phyloP scores from a whole-genome alignment of 345 rosid species.

The Eucalyptus albens region DNA sequence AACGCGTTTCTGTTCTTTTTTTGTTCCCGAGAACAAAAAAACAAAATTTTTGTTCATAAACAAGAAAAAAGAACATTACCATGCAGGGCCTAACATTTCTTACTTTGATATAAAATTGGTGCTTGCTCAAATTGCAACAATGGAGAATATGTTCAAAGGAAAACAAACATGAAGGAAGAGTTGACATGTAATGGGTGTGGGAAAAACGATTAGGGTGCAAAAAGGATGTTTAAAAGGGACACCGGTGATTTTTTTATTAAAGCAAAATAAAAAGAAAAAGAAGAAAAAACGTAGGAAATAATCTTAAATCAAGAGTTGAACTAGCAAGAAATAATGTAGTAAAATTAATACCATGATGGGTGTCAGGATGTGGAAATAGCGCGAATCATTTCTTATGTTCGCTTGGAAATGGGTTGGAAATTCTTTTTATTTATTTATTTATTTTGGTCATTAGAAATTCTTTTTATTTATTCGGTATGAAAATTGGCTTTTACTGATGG shows the following conservation, averaged over 20 bases:
- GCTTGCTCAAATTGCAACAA: no score
- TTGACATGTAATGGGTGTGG: background rate
- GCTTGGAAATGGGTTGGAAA: background rate
- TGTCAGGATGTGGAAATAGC: background rate
- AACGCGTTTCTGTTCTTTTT: no score
- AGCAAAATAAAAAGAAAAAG: no score
- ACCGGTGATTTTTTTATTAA: no score
- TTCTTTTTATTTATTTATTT: background rate
- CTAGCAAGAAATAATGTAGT: background rate
- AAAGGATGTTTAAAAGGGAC: background rate
- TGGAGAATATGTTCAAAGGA: no score
- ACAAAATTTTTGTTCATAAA: no score
- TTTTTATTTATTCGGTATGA: background rate
- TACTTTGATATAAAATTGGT: no score
- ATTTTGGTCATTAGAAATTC: background rate
- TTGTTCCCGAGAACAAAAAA: no score
- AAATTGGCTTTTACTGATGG: background rate
- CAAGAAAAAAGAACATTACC: no score
- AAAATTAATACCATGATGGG: background rate
- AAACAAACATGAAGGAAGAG: background rate
- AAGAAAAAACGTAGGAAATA: accelerated
- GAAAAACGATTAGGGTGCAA: background rate
- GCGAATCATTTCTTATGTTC: background rate
- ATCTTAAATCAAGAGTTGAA: no score
- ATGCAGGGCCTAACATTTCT: no score